Evolutionary conservation across 2,329 filamentous ascomycete genomes (phyloP).

Genomic region (Parascedosporium putredinis): DNA sequence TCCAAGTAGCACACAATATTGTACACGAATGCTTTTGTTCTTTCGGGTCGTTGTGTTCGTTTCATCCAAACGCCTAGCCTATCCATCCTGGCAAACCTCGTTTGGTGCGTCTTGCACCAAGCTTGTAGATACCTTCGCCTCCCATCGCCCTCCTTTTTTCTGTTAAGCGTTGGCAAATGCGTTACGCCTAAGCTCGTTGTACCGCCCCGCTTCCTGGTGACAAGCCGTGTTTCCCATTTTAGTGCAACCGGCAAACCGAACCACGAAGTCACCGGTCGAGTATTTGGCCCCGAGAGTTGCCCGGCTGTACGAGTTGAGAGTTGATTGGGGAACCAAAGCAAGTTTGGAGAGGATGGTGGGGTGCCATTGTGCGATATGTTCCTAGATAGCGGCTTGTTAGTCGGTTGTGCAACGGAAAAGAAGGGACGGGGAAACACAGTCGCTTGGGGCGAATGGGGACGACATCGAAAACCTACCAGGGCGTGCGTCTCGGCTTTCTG

Average conservation of each 20-base stretch:
- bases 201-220: conserved; percentile 18
- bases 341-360: conserved; percentile 87
- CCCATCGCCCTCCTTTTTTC: neutral
- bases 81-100: neutral
- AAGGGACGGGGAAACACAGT: no score
- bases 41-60: no score
- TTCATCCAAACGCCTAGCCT: neutral
- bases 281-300: conserved; percentile 52
- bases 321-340: conserved; percentile 77
- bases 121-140: neutral
- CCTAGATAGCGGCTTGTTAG: conserved; percentile 37
- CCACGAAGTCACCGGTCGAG: conserved; percentile 73
- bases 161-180: conserved; percentile 3
- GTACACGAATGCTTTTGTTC: neutral
- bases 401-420: no score
- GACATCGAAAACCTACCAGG: conserved; percentile 47
- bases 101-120: no score
- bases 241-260: conserved; percentile 67
- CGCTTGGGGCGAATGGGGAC: no score
- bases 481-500: conserved; percentile 90
- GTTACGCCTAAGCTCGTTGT: conserved; percentile 1
- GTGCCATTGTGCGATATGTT: conserved; percentile 92
- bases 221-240: conserved; percentile 50
- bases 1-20: neutral
- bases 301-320: conserved; percentile 67